Conservation (phyloP, 306 rosid genomes). For the Mucuna pruriens region DNA sequence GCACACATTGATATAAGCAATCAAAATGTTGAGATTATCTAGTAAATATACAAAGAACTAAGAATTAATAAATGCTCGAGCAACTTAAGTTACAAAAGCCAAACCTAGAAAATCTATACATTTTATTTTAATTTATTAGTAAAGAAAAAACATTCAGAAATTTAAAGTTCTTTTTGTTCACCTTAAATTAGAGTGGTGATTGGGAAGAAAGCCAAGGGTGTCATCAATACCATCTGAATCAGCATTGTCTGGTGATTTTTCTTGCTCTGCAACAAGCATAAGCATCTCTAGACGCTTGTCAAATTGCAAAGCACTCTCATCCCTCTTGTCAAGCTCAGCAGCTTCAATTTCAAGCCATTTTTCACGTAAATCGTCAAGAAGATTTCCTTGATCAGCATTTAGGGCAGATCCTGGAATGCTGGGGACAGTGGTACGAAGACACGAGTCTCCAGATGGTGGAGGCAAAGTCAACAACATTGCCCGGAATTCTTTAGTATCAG, state of each 20-base stretch:
- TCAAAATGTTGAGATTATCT: constrained; percentile 8
- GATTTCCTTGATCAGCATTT: constrained; percentile 72
- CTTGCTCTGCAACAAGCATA: constrained; percentile 82
- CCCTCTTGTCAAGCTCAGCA: constrained; percentile 93
- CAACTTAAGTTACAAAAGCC: constrained; percentile 54
- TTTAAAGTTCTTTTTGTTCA: constrained; percentile 39
- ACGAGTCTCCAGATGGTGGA: constrained; percentile 92
- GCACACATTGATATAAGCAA: not conserved
- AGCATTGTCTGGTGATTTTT: constrained; percentile 52
- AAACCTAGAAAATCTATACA: constrained; percentile 37
- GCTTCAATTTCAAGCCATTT: constrained; percentile 99
- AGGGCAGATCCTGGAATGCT: constrained; percentile 89
- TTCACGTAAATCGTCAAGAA: constrained; percentile 92
- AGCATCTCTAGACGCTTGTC: constrained; percentile 95
- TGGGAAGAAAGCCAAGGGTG: constrained; percentile 31
- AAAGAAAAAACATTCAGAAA: constrained; percentile 41
- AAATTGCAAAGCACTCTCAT: constrained; percentile 88
- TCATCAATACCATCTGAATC: constrained; percentile 39
- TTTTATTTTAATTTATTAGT: not conserved
- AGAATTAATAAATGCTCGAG: constrained; percentile 47
- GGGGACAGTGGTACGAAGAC: constrained; percentile 88
- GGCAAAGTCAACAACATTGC: constrained; percentile 87
- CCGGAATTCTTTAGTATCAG: constrained; percentile 78
- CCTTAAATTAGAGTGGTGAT: constrained; percentile 29
- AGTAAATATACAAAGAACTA: constrained; percentile 23